Evolutionary conservation across 371 early-diverging fungal genomes (phyloP).

Genomic region (Homolaphlyctis polyrhiza): DNA sequence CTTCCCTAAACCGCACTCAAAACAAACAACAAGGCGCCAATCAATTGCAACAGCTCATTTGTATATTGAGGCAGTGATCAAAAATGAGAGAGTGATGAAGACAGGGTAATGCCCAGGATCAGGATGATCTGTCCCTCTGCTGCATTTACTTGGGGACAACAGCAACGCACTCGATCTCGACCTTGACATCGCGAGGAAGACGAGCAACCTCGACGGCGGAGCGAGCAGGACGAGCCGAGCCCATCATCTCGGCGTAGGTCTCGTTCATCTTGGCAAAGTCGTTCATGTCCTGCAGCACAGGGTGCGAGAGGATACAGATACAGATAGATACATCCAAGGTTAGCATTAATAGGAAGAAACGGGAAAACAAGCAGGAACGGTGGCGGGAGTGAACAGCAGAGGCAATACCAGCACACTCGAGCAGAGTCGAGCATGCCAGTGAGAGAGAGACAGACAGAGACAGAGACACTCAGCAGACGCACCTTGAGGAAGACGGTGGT

Average conservation of each 20-base stretch:
- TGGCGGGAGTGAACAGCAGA: no score
- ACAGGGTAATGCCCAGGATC: no score
- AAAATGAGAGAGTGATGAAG: no score
- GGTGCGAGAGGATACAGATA: no score
- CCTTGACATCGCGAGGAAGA: slow-evolving; percentile 79
- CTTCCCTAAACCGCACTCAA: no score
- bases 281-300: slow-evolving; percentile 42
- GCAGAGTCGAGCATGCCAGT: background rate
- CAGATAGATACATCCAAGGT: background rate
- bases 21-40: no score
- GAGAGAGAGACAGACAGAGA: background rate
- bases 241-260: slow-evolving; percentile 68
- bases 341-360: slow-evolving; percentile 71
- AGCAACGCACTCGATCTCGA: slow-evolving; percentile 91
- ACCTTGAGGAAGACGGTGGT: slow-evolving; percentile 86
- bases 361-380: no score
- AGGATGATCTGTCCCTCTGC: no score
- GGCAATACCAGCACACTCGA: background rate
- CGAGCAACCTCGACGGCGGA: slow-evolving; percentile 87
- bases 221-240: slow-evolving; percentile 71
- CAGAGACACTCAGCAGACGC: background rate
- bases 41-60: no score
- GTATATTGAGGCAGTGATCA: no score
- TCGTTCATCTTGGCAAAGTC: slow-evolving; percentile 84
- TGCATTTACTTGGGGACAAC: slow-evolving; percentile 21